Evolutionary conservation across 768 basidiomycete species (phyloP).

Genomic region (Leccinum longicurvipes): DNA sequence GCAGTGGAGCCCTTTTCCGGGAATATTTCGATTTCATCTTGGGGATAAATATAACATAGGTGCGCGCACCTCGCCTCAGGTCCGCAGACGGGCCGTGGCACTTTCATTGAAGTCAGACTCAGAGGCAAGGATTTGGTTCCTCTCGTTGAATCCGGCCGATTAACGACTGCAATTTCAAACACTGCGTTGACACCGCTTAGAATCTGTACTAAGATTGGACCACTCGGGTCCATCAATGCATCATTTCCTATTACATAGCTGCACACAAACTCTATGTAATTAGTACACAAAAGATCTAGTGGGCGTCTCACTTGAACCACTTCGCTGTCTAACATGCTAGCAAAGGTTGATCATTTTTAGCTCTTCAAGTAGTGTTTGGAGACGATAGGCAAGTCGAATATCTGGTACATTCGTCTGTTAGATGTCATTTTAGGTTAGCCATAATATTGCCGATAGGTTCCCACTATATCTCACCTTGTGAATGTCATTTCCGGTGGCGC

Average conservation of each 20-base stretch:
- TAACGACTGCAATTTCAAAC: neutral
- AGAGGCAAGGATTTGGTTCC: neutral
- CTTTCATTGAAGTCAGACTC: too few species aligned
- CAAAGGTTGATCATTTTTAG: slow-evolving; percentile 57
- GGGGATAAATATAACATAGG: neutral
- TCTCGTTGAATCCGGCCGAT: neutral
- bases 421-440: slow-evolving; percentile 3
- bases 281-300: neutral
- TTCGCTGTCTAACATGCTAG: slow-evolving; percentile 1
- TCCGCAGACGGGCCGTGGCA: too few species aligned
- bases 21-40: neutral
- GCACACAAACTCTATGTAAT: neutral
- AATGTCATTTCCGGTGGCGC: slow-evolving; percentile 92
- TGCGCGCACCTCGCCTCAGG: too few species aligned
- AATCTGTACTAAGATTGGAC: neutral
- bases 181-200: neutral
- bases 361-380: slow-evolving; percentile 85
- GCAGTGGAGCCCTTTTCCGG: neutral
- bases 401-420: slow-evolving; percentile 94
- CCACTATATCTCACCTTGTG: slow-evolving; percentile 63
- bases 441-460: neutral
- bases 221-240: neutral
- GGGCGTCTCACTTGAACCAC: neutral
- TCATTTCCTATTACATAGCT: neutral
- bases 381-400: slow-evolving; percentile 85